phyloP scores from a whole-genome alignment of 164 flowering plant genomes.

The Macadamia tetraphylla region DNA sequence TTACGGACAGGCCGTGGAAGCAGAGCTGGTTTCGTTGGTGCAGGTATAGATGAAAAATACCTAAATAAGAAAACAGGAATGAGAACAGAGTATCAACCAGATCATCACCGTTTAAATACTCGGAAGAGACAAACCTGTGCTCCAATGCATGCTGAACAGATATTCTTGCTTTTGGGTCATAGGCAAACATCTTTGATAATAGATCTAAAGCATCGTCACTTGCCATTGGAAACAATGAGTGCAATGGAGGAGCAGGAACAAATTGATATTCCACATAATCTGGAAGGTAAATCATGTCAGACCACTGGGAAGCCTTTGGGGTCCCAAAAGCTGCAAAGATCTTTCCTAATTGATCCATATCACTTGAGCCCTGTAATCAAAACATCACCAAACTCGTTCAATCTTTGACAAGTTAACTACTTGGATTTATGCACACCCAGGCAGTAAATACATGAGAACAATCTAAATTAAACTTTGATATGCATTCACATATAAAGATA shows the following conservation, averaged over 20 bases:
- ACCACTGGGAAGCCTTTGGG: slow-evolving; percentile 87
- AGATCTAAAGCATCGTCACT: slow-evolving; percentile 90
- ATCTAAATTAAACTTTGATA: too few relatives aligned
- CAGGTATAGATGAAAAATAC: slow-evolving; percentile 84
- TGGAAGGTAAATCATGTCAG: slow-evolving; percentile 88
- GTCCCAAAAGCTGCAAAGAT: slow-evolving; percentile 96
- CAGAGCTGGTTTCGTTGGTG: slow-evolving; percentile 73
- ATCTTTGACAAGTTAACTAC: background rate
- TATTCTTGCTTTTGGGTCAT: slow-evolving; percentile 83
- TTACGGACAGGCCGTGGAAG: slow-evolving; percentile 89
- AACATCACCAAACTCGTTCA: background rate
- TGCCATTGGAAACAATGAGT: slow-evolving; percentile 78
- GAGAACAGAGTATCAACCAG: slow-evolving; percentile 2
- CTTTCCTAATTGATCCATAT: slow-evolving; percentile 94
- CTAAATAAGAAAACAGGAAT: slow-evolving; percentile 31
- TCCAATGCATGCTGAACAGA: slow-evolving; percentile 85
- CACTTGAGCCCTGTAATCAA: slow-evolving; percentile 67
- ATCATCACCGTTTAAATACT: background rate
- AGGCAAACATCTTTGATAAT: slow-evolving; percentile 79
- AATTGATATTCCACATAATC: slow-evolving; percentile 84
- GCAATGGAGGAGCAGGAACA: slow-evolving; percentile 70
- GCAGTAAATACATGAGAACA: too few relatives aligned
- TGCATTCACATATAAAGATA: too few relatives aligned
- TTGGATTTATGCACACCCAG: too few relatives aligned
- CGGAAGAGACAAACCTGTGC: slow-evolving; percentile 53